These are phyloP conservation scores for Pestalotiopsis sp. DNA, from an alignment of 2,329 filamentous ascomycete species.

Conservation along the genomic window DNA sequence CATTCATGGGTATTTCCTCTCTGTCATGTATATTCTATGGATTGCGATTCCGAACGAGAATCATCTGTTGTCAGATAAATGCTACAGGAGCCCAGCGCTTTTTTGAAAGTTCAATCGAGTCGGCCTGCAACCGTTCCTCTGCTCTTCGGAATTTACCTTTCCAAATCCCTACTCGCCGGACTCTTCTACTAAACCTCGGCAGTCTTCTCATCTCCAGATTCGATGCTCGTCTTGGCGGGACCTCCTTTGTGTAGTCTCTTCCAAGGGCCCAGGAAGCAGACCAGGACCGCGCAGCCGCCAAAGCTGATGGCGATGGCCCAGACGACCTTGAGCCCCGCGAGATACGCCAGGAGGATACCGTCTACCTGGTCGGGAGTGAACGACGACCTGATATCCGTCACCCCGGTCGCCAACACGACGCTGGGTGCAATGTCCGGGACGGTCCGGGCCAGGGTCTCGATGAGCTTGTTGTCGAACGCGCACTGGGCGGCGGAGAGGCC, in stretches of 20 bases:
- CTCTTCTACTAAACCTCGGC: background rate
- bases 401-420: conserved; percentile 37
- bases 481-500: conserved; percentile 39
- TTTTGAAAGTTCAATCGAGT: no score
- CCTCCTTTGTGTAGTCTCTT: conserved; percentile 16
- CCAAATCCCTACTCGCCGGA: no score
- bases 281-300: conserved; percentile 30
- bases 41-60: no score
- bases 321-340: conserved; percentile 58
- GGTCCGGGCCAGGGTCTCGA: conserved; percentile 17
- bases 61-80: no score
- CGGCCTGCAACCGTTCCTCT: no score
- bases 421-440: conserved; percentile 32
- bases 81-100: no score
- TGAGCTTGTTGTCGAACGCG: conserved; percentile 33
- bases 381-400: conserved; percentile 49
- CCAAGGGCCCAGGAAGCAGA: conserved; percentile 29
- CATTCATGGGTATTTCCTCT: no score
- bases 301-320: conserved; percentile 52
- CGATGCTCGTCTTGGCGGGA: background rate
- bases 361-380: conserved; percentile 47
- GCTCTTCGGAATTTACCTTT: no score
- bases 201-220: background rate
- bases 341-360: conserved; percentile 58
- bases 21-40: no score